Base-by-base conservation (phyloP, 495 filamentous ascomycete species). In the Daldinia loculata region DNA sequence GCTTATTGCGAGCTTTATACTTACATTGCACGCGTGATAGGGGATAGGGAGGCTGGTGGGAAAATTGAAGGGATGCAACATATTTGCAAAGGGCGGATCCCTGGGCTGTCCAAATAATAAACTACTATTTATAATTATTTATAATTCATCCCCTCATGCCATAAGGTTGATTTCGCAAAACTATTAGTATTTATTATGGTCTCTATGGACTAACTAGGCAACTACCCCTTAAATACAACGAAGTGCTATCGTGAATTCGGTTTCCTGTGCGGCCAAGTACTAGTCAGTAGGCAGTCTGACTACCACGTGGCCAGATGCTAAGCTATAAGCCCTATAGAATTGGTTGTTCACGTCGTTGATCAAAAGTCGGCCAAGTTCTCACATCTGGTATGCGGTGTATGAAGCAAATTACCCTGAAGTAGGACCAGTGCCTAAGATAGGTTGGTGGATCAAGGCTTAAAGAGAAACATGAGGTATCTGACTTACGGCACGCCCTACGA, bases 41-140 rank as follows among this genome's bases (percentile, higher is more conserved):
- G 22, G 22, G 55, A 32, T 41, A 29, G 17, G 11, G 3, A 34
- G 24, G 53, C 41, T 51, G 51, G 36, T 27, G 6, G 26, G 38
- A 36, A 39, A 19, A 30, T n/a, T 14, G 8, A 51, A 66, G 63
- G 63, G 63, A 51, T 66, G 39, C 17, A 52, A 12, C 53, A 66
- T 58, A 58, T 51, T 51, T 45, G 19, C 27, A 14, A 32, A 58
- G 27, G 53, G 55, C 55, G 55, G 27, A 58, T 51, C 63, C 63
- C 14, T 66, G 41, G 17, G 30, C 30, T 32, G 30, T 34, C 32
- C 0, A 11, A 34, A 34, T 34, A 34, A 34, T 11, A 34, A 34
- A 11, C 32, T 3, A n/a, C n/a, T n/a, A 12, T 34, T 52, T 12
- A 27, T 11, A 11, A 53, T 15, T 12, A 12, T 34, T 52, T 12